phyloP scores from a whole-genome alignment of 805 yeast genomes.

The Ogataea nakhonphanomensis region DNA sequence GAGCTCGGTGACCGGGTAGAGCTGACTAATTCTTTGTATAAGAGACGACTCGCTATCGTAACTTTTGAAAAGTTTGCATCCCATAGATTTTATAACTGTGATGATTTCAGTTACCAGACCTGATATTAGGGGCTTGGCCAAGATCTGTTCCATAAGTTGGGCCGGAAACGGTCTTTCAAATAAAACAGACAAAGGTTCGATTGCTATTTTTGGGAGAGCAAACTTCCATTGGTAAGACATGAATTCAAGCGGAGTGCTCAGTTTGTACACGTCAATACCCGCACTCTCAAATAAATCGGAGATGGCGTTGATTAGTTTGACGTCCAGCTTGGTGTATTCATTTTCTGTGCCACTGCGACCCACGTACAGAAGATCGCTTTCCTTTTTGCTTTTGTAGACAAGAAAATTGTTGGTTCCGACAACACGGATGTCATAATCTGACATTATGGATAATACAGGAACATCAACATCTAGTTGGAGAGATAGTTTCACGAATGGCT shows the following conservation, averaged over 20 bases:
- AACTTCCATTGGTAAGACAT: slow-evolving; percentile 80
- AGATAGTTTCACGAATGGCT: slow-evolving; percentile 57
- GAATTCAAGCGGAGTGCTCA: slow-evolving; percentile 53
- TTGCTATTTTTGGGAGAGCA: slow-evolving; percentile 73
- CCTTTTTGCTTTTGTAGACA: slow-evolving; percentile 37
- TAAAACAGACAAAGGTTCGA: slow-evolving; percentile 70
- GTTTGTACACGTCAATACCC: slow-evolving; percentile 45
- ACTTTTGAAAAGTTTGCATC: slow-evolving; percentile 65
- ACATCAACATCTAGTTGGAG: slow-evolving; percentile 31
- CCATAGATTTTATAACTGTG: slow-evolving; percentile 73
- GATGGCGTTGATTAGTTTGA: slow-evolving; percentile 35
- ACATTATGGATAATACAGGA: slow-evolving; percentile 54
- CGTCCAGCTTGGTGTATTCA: slow-evolving; percentile 40
- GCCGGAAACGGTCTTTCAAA: slow-evolving; percentile 69
- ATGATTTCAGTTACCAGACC: slow-evolving; percentile 76
- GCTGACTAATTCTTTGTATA: slow-evolving; percentile 48
- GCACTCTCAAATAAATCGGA: slow-evolving; percentile 38
- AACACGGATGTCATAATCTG: slow-evolving; percentile 55
- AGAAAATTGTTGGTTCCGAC: slow-evolving; percentile 33
- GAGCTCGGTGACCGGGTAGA: slow-evolving; percentile 35
- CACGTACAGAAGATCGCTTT: slow-evolving; percentile 45
- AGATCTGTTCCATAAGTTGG: slow-evolving; percentile 57
- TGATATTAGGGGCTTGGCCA: slow-evolving; percentile 80
- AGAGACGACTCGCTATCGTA: slow-evolving; percentile 64
- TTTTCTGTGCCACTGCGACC: slow-evolving; percentile 41